These are phyloP conservation scores for Triglochin maritima DNA, from an alignment of 106 monocot species.

Conservation along the genomic window DNA sequence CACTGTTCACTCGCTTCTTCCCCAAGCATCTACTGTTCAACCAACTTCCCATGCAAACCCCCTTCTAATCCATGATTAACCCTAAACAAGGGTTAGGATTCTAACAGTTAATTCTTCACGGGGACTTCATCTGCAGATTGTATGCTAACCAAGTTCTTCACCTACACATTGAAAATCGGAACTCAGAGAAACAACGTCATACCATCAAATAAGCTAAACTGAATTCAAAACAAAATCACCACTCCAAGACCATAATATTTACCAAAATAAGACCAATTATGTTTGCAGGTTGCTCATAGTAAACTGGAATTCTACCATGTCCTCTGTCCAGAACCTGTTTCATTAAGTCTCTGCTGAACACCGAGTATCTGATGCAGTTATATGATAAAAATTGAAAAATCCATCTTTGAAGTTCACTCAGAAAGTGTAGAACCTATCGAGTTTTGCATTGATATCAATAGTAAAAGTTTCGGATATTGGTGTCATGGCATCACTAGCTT, in stretches of 20 bases:
- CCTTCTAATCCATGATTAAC: no score
- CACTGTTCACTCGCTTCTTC: no score
- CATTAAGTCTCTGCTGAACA: slow-evolving; percentile 50
- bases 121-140: slow-evolving; percentile 58
- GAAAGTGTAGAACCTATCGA: slow-evolving; percentile 38
- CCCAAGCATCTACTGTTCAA: no score
- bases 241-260: slow-evolving; percentile 2
- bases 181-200: no score
- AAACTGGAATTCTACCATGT: slow-evolving; percentile 94
- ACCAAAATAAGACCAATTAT: slow-evolving; percentile 95
- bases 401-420: not conserved
- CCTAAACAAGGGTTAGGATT: no score
- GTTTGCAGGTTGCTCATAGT: slow-evolving; percentile 71
- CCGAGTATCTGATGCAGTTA: not conserved
- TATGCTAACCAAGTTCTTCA: slow-evolving; percentile 68
- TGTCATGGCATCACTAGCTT: slow-evolving; percentile 86
- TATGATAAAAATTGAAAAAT: not conserved
- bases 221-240: not conserved
- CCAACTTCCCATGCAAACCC: no score
- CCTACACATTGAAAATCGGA: slow-evolving; percentile 28
- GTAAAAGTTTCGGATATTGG: slow-evolving; percentile 73
- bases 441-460: slow-evolving; percentile 84
- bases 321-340: slow-evolving; percentile 76
- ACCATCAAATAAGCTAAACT: not conserved
- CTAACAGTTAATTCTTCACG: slow-evolving; percentile 65